Evolutionary conservation across 768 basidiomycete species (phyloP).

Genomic region (Pisolithus sp.): DNA sequence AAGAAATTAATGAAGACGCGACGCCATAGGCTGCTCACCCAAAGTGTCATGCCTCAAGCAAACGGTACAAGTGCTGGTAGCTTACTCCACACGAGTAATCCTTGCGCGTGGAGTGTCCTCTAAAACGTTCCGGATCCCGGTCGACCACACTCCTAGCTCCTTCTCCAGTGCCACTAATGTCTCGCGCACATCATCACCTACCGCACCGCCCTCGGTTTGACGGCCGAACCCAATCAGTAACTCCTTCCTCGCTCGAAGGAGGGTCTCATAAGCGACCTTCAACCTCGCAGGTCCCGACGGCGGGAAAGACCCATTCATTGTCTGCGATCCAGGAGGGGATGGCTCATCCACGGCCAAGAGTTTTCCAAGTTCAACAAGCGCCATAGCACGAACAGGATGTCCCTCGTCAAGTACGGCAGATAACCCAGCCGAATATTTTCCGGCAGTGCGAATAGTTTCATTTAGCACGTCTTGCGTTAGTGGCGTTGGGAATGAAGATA

Average conservation of each 20-base stretch:
- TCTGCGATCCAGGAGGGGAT: constrained; percentile 27
- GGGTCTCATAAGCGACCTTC: constrained; percentile 55
- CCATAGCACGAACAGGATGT: constrained; percentile 74
- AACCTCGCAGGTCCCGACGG: constrained; percentile 63
- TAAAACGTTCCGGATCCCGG: constrained; percentile 51
- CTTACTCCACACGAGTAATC: not conserved
- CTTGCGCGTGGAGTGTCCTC: constrained; percentile 29
- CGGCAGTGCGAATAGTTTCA: constrained; percentile 52
- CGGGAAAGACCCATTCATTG: constrained; percentile 38
- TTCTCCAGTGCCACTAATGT: constrained; percentile 56
- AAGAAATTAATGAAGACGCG: no score
- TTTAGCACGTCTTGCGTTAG: constrained; percentile 51
- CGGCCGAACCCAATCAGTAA: constrained; percentile 67
- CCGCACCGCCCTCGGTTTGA: constrained; percentile 62
- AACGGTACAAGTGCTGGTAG: no score
- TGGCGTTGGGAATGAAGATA: constrained; percentile 39
- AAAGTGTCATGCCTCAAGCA: no score
- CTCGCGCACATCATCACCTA: constrained; percentile 58
- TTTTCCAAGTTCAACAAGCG: constrained; percentile 76
- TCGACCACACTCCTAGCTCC: constrained; percentile 67
- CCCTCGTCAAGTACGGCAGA: constrained; percentile 47
- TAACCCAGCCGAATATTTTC: constrained; percentile 49
- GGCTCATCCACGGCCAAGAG: constrained; percentile 76
- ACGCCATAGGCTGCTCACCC: no score
- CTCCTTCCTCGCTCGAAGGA: constrained; percentile 56